Base-by-base conservation (phyloP, 352 stramenopile genomes). In the Plasmopara viticola region DNA sequence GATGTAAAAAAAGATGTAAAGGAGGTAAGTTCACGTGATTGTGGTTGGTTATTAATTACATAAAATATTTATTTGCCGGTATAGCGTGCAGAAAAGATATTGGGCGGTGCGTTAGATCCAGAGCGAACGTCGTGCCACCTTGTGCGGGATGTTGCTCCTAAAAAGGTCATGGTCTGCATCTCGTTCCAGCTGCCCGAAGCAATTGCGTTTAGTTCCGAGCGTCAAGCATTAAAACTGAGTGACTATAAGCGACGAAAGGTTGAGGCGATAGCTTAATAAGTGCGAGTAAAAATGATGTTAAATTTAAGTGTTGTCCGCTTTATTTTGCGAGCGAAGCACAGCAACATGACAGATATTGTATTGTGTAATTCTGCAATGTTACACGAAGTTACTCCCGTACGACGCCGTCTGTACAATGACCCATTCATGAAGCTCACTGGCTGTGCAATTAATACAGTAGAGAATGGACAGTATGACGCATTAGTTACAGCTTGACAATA, bases 101-200 rank as follows among this genome's bases (percentile, higher is more conserved):
- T 92, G 58, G 61, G 65, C 14, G 78, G 85, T 1, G 61, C 69
- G 44, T 55, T 98, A 14, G 57, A 86, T 38, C 50, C 59, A 5
- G 49, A 54, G 35, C 59, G 53, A 7, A 85, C 74, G 12, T 70
- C 56, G 40, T 81, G 90, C 55, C 90, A 96, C 66, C 72, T 92
- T 10, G 95, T 99, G 33, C 75, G 96, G 48, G 91, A 99, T 60
- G 94, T 99, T 8, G 83, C 95, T 4, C 96, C 96, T 0, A 97
- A 96, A n/a, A 98, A 98, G 67, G 89, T 97, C 54, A 99, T 99
- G 96, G 84, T 98, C 46, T 98, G 95, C 67, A 85, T 98, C 30
- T 96, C 86, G 29, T 98, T 99, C 70, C 60, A 80, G 48, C 60
- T 98, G n/a, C 92, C 95, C 0, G 69, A 76, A 42, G 63, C 60